A percentile compares a stretch with the other conserved stretches of the same genome.
phyloP scores from a whole-genome alignment of 2,329 filamentous ascomycete genomes.

The Kalmusia sp. region DNA sequence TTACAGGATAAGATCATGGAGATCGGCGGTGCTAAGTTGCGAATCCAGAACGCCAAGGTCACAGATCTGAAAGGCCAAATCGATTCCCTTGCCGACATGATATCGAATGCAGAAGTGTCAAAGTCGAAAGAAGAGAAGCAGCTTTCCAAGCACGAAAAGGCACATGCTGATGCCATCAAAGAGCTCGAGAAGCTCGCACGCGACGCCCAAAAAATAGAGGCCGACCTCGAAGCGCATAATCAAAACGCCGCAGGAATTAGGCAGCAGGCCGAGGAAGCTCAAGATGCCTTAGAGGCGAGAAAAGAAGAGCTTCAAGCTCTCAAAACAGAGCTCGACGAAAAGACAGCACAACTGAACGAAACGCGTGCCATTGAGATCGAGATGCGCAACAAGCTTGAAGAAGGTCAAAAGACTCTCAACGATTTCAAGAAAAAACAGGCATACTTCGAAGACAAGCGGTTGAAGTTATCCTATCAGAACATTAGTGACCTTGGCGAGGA shows the following conservation, averaged over 20 bases:
- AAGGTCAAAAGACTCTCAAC: constrained; percentile 85
- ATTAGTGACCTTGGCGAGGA: constrained; percentile 65
- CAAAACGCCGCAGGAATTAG: constrained; percentile 76
- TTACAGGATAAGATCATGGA: constrained; percentile 99
- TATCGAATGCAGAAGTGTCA: constrained; percentile 84
- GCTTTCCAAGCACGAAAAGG: constrained; percentile 83
- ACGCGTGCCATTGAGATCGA: constrained; percentile 92
- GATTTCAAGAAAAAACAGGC: constrained; percentile 82
- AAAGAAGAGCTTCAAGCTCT: constrained; percentile 80
- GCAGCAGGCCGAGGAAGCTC: constrained; percentile 78
- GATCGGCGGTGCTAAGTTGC: constrained; percentile 90
- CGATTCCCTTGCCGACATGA: constrained; percentile 77
- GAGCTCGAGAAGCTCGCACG: constrained; percentile 75
- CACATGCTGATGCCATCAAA: constrained; percentile 76
- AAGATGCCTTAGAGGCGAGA: constrained; percentile 76
- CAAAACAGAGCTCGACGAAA: constrained; percentile 87
- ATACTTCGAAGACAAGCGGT: constrained; percentile 90
- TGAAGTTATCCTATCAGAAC: constrained; percentile 83
- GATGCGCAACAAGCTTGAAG: constrained; percentile 97
- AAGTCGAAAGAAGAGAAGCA: constrained; percentile 96
- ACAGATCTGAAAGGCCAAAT: constrained; percentile 86
- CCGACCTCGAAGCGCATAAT: constrained; percentile 79
- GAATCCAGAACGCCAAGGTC: constrained; percentile 88
- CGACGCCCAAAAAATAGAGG: constrained; percentile 80
- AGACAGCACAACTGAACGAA: constrained; percentile 84